These are phyloP conservation scores for Pseudocercospora macadamiae DNA, from an alignment of 2,329 filamentous ascomycete genomes.

Conservation along the genomic window DNA sequence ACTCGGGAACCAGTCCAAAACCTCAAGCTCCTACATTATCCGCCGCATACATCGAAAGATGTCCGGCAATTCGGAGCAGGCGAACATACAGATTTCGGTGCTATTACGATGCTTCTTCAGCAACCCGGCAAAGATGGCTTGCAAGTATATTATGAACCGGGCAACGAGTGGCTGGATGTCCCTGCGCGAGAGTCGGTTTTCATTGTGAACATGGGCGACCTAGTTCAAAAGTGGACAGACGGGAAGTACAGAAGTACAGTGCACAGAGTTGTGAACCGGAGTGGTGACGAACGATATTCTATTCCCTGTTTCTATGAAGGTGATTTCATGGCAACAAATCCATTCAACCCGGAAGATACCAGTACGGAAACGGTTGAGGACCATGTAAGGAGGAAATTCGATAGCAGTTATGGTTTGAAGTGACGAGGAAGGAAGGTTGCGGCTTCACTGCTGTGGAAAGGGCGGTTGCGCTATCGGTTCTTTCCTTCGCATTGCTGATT, in stretches of 20 bases:
- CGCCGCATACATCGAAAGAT: conserved; percentile 24
- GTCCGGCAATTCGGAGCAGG: conserved; percentile 29
- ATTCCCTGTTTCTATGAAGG: conserved; percentile 53
- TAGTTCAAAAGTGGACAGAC: conserved; percentile 53
- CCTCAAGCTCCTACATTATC: conserved; percentile 34
- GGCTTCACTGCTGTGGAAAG: not conserved
- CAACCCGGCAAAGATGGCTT: conserved; percentile 48
- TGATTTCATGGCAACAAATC: conserved; percentile 24
- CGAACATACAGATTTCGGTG: conserved; percentile 31
- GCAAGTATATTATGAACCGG: conserved; percentile 45
- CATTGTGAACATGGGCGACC: conserved; percentile 55
- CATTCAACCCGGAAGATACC: conserved; percentile 20
- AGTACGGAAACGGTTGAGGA: conserved; percentile 28
- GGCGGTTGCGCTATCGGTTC: too few relatives aligned
- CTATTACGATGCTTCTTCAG: conserved; percentile 51
- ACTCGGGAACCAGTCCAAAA: conserved; percentile 31
- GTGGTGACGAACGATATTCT: conserved; percentile 43
- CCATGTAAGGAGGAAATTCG: conserved; percentile 27
- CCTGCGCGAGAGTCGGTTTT: conserved; percentile 49
- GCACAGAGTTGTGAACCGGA: conserved; percentile 51
- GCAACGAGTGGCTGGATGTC: conserved; percentile 46
- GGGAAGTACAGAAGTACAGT: conserved; percentile 48
- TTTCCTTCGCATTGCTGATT: too few relatives aligned
- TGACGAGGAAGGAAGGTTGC: not conserved
- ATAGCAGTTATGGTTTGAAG: conserved; percentile 23